A percentile compares a stretch with the other conserved stretches of the same genome.
Evolutionary conservation across 106 monocot genomes (phyloP).

Genomic region (Acorus gramineus): DNA sequence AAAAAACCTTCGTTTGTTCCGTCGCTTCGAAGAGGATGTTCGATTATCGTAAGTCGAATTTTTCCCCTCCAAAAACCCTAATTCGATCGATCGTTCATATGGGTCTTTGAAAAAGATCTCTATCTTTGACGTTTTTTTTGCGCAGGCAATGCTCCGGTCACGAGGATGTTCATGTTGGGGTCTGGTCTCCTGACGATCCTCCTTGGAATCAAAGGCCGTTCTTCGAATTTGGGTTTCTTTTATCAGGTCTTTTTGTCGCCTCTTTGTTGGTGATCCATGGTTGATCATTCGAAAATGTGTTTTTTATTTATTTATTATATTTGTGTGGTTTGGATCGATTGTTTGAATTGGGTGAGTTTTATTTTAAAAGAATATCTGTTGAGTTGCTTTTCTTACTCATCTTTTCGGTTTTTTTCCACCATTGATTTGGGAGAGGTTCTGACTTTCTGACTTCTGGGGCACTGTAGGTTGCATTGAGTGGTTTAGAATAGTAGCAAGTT

Average conservation of each 20-base stretch:
- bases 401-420: neutral
- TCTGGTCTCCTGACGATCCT: conserved; percentile 32
- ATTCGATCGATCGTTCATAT: neutral
- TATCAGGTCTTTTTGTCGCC: conserved; percentile 27
- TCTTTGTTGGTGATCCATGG: neutral
- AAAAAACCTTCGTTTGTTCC: too few relatives aligned
- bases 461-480: too few relatives aligned
- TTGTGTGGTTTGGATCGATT: neutral
- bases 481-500: too few relatives aligned
- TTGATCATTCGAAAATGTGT: neutral
- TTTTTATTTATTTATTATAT: neutral
- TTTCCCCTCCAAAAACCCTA: neutral
- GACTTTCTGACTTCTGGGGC: too few relatives aligned
- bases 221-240: conserved; percentile 29
- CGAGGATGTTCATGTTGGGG: conserved; percentile 34
- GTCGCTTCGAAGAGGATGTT: neutral
- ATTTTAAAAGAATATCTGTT: neutral
- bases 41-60: neutral
- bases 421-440: too few relatives aligned
- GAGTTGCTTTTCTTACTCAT: neutral
- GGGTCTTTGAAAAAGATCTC: neutral
- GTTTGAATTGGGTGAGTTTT: neutral
- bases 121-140: too few relatives aligned
- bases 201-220: conserved; percentile 25
- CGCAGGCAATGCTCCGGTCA: conserved; percentile 70